These are phyloP conservation scores for Trypanosoma conorhini DNA, from an alignment of 208 protist genomes.

Conservation along the genomic window DNA sequence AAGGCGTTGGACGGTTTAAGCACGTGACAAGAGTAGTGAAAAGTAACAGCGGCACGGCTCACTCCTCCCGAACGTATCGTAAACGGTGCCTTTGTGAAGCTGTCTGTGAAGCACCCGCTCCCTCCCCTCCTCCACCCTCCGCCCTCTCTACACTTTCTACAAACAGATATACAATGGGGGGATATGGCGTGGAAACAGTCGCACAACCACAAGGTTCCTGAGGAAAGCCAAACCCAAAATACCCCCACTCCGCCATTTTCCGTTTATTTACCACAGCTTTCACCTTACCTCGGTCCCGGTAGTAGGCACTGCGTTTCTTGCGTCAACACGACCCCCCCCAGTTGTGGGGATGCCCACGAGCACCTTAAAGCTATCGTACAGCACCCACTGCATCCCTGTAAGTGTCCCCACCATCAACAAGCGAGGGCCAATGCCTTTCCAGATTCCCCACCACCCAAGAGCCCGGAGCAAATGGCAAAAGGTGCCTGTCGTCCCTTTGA, in stretches of 20 bases:
- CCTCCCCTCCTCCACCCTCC: background rate
- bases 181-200: too few species aligned
- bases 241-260: too few species aligned
- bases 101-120: background rate
- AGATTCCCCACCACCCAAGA: constrained; percentile 56
- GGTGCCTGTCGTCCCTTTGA: background rate
- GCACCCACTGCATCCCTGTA: constrained; percentile 94
- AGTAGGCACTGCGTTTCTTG: background rate
- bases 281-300: background rate
- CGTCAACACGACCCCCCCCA: constrained; percentile 18
- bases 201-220: too few species aligned
- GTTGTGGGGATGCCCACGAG: constrained; percentile 60
- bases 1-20: background rate
- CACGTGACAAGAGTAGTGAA: background rate
- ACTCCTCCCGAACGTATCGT: background rate
- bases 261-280: too few species aligned
- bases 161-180: too few species aligned
- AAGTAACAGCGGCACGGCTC: background rate
- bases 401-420: constrained; percentile 94
- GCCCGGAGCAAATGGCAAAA: constrained; percentile 25
- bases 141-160: too few species aligned
- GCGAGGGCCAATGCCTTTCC: constrained; percentile 86
- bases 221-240: too few species aligned
- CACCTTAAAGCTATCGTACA: constrained; percentile 93
- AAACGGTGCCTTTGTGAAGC: too few species aligned